These are phyloP conservation scores for Myriosclerotinia scirpicola DNA, from an alignment of 2,329 filamentous ascomycete genomes.

Conservation along the genomic window DNA sequence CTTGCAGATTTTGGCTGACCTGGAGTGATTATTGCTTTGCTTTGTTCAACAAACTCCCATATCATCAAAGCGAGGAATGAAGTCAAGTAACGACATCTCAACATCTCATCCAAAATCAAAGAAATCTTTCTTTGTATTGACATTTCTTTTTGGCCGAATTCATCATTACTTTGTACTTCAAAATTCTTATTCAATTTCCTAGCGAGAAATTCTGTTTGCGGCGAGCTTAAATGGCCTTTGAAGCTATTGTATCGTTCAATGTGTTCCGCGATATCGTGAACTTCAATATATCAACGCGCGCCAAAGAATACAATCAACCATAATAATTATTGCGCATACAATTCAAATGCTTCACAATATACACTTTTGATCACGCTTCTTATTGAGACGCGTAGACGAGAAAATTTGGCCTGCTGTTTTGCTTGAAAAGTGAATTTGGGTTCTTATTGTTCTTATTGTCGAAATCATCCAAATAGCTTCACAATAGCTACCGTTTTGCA, in stretches of 20 bases:
- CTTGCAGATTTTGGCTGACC: too few relatives aligned
- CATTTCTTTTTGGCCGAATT: background rate
- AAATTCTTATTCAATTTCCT: background rate
- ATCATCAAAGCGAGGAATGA: background rate
- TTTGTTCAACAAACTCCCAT: too few relatives aligned
- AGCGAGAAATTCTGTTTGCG: slow-evolving; percentile 24
- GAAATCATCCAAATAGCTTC: slow-evolving; percentile 3
- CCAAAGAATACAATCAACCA: slow-evolving; percentile 24
- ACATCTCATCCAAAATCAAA: background rate
- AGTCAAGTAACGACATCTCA: background rate
- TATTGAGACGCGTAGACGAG: slow-evolving; percentile 19
- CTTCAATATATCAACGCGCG: slow-evolving; percentile 17
- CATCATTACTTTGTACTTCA: slow-evolving; percentile 17
- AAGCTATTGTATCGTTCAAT: slow-evolving; percentile 19
- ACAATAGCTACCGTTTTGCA: background rate
- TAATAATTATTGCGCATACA: slow-evolving; percentile 13
- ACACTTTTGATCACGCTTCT: slow-evolving; percentile 6
- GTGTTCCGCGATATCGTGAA: slow-evolving; percentile 23
- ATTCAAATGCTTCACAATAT: slow-evolving; percentile 6
- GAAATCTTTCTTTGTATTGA: slow-evolving; percentile 1
- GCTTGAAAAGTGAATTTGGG: slow-evolving; percentile 19
- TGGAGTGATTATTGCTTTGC: background rate
- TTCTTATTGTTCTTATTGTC: slow-evolving; percentile 9
- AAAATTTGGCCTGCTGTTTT: background rate
- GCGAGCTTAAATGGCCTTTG: slow-evolving; percentile 22